Percentiles rank a stretch among this genome's conserved stretches.
Conservation (phyloP, 73 alveolate genomes). For the Tetrahymena elliotti region DNA sequence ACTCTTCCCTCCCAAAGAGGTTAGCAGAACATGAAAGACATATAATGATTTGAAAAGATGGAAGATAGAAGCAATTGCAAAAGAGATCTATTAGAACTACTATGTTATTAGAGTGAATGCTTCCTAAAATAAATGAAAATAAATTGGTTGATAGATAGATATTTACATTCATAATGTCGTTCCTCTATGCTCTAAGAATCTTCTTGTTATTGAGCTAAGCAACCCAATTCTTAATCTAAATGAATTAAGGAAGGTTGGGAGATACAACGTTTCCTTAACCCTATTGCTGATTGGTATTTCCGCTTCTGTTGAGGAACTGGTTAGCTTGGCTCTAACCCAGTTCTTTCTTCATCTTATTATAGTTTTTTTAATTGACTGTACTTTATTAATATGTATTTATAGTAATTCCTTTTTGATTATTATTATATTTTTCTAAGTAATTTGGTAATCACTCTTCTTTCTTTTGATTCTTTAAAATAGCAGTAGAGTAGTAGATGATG, state of each 20-base stretch:
- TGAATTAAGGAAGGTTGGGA: neutral
- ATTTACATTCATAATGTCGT: neutral
- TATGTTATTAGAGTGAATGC: neutral
- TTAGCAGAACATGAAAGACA: neutral
- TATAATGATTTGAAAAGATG: neutral
- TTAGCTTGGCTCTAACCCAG: neutral
- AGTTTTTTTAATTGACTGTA: neutral
- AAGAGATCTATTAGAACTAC: neutral
- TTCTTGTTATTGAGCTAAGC: neutral
- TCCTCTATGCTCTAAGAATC: constrained; percentile 2
- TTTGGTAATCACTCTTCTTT: neutral
- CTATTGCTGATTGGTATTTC: neutral
- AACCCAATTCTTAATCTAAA: neutral
- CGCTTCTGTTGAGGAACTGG: constrained; percentile 1
- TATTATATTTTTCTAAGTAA: neutral
- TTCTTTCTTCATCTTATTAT: neutral
- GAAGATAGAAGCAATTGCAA: neutral
- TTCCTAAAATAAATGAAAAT: neutral
- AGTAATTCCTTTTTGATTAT: neutral
- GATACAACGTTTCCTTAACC: neutral
- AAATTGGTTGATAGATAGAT: neutral
- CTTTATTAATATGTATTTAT: neutral
- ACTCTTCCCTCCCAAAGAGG: neutral
- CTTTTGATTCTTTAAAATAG: neutral
- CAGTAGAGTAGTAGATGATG: neutral